These are phyloP conservation scores for Chlorociboria aeruginascens DNA, from an alignment of 495 filamentous ascomycete species.

Conservation along the genomic window DNA sequence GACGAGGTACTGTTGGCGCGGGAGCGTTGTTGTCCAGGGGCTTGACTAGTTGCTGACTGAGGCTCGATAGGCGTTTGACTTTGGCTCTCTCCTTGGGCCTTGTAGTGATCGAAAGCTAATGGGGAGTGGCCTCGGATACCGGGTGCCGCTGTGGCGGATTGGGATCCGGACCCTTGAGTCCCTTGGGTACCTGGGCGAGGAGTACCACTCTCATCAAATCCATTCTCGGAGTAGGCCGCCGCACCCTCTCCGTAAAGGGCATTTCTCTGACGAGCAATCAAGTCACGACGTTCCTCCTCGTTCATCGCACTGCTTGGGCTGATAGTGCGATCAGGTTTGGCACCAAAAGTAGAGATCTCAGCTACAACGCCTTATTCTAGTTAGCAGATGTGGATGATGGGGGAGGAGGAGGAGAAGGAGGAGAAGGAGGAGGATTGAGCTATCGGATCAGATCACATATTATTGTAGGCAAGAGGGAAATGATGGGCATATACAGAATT, in stretches of 20 bases:
- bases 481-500: constrained; percentile 10
- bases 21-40: constrained; percentile 46
- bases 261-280: constrained; percentile 89
- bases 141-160: constrained; percentile 25
- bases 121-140: constrained; percentile 47
- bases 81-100: constrained; percentile 21
- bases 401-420: too few species aligned
- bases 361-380: constrained; percentile 51
- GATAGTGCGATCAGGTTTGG: constrained; percentile 80
- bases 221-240: constrained; percentile 45
- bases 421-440: constrained; percentile 7
- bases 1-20: constrained; percentile 86
- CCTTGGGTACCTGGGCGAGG: constrained; percentile 43
- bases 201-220: constrained; percentile 50
- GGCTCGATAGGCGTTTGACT: constrained; percentile 21
- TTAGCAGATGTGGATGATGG: constrained; percentile 32
- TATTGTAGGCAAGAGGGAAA: constrained; percentile 11
- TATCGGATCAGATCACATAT: constrained; percentile 8
- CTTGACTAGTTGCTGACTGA: constrained; percentile 18
- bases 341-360: constrained; percentile 62
- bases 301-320: constrained; percentile 77
- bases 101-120: constrained; percentile 25
- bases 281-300: constrained; percentile 90
- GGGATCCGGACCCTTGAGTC: constrained; percentile 40
- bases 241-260: constrained; percentile 75